Percentiles rank a stretch among this genome's conserved stretches.
Evolutionary conservation across 106 monocot species (phyloP).

Genomic region (Chionographis japonica): DNA sequence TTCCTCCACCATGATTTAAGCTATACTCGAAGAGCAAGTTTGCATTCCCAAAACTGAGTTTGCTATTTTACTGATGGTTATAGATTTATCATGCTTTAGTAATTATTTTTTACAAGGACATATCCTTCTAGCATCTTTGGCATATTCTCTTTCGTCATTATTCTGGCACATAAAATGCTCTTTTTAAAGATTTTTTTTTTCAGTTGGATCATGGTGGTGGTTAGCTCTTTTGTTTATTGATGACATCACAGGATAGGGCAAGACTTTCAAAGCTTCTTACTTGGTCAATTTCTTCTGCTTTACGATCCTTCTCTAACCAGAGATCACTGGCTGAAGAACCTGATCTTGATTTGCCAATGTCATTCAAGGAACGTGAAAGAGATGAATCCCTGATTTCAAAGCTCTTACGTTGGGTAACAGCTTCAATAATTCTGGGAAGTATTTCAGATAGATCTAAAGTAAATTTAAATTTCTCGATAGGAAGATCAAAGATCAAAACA

Average conservation of each 20-base stretch:
- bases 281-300: slow-evolving; percentile 37
- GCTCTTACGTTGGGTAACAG: slow-evolving; percentile 60
- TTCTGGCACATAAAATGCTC: neutral
- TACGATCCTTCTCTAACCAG: slow-evolving; percentile 10
- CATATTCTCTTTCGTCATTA: neutral
- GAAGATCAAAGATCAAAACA: slow-evolving; percentile 16
- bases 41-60: too few relatives aligned
- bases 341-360: slow-evolving; percentile 4
- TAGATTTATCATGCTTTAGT: too few relatives aligned
- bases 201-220: neutral
- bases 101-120: too few relatives aligned
- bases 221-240: neutral
- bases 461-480: slow-evolving; percentile 3
- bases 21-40: too few relatives aligned
- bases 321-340: slow-evolving; percentile 10
- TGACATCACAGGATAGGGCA: slow-evolving; percentile 42
- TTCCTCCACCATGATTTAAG: too few relatives aligned
- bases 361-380: slow-evolving; percentile 6
- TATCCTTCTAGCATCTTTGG: too few relatives aligned
- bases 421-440: slow-evolving; percentile 64
- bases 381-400: slow-evolving; percentile 44
- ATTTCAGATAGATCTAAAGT: slow-evolving; percentile 16
- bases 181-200: neutral
- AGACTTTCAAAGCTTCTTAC: slow-evolving; percentile 30
- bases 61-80: too few relatives aligned